Evolutionary conservation across 2,329 filamentous ascomycete species (phyloP).

Genomic region (Paracorniculantispora psalliotae): DNA sequence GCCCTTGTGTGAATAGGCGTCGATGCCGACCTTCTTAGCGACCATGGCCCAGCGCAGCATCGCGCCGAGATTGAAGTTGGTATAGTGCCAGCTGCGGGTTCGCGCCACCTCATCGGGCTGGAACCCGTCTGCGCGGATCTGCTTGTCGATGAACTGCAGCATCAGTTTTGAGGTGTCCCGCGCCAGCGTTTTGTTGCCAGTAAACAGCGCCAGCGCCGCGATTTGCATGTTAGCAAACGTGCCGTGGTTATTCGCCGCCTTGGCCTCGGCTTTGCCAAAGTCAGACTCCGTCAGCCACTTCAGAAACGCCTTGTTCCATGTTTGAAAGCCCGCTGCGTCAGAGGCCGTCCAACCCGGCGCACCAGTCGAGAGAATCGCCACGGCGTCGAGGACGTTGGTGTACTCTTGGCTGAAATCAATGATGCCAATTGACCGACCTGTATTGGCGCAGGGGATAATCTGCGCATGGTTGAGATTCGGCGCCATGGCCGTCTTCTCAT

Average conservation of each 20-base stretch:
- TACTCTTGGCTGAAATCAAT: conserved; percentile 24
- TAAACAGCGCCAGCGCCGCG: conserved; percentile 22
- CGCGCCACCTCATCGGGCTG: conserved; percentile 23
- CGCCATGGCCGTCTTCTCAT: conserved; percentile 21
- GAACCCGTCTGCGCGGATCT: conserved; percentile 21
- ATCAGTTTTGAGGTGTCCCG: not conserved
- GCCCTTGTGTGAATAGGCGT: conserved; percentile 20
- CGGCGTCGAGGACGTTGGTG: conserved; percentile 24
- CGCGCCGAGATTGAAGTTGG: conserved; percentile 22
- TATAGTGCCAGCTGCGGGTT: conserved; percentile 26
- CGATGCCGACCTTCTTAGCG: conserved; percentile 19
- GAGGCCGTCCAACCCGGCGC: conserved; percentile 19
- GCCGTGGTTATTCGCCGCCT: conserved; percentile 24
- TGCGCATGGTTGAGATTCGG: conserved; percentile 24
- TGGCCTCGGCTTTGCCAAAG: conserved; percentile 19
- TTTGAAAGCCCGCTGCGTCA: conserved; percentile 17
- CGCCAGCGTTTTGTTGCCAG: conserved; percentile 18
- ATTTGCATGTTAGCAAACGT: conserved; percentile 23
- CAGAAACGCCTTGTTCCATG: conserved; percentile 22
- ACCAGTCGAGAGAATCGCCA: conserved; percentile 17
- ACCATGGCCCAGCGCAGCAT: conserved; percentile 18
- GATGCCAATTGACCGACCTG: conserved; percentile 20
- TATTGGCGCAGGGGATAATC: conserved; percentile 20
- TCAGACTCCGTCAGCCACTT: conserved; percentile 21
- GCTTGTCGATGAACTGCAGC: conserved; percentile 17